These are phyloP conservation scores for Keithomyces neogunnii DNA, from an alignment of 2,329 filamentous ascomycete species.

Conservation along the genomic window DNA sequence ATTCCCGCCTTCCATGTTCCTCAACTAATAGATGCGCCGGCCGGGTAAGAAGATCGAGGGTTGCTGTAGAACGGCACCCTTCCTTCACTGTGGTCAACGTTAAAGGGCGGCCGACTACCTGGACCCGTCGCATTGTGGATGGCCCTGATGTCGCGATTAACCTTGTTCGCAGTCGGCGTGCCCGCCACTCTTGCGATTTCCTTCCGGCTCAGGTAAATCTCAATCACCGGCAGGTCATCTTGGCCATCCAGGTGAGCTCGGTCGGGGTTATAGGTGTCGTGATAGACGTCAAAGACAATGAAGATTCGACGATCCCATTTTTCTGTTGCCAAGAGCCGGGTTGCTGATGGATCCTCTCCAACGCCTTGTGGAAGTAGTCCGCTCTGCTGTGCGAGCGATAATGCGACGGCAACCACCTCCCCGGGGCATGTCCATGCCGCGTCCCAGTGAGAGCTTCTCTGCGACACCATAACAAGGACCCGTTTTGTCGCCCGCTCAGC, in stretches of 20 bases:
- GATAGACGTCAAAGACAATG: constrained; percentile 11
- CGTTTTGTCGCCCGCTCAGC: too few species aligned
- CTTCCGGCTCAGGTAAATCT: constrained; percentile 5
- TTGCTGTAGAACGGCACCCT: constrained; percentile 6
- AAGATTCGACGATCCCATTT: constrained; percentile 7
- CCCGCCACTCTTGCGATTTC: constrained; percentile 3
- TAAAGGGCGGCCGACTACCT: constrained; percentile 7
- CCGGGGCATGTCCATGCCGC: too few species aligned
- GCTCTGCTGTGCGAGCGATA: background rate
- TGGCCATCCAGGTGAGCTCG: constrained; percentile 6
- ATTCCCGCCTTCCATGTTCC: too few species aligned
- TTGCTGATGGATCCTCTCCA: background rate
- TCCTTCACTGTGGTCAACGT: constrained; percentile 7
- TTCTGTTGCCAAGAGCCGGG: constrained; percentile 7
- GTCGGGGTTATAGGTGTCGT: constrained; percentile 10
- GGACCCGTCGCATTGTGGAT: constrained; percentile 3
- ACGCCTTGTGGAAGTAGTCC: background rate
- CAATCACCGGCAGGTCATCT: constrained; percentile 6
- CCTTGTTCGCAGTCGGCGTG: constrained; percentile 4
- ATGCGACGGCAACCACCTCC: too few species aligned
- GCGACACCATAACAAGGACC: too few species aligned
- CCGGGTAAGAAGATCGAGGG: too few species aligned
- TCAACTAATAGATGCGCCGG: too few species aligned
- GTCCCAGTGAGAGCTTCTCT: too few species aligned
- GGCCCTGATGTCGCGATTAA: constrained; percentile 6